These are phyloP conservation scores for Begonia peltatifolia DNA, from an alignment of 306 rosid genomes.

Conservation along the genomic window DNA sequence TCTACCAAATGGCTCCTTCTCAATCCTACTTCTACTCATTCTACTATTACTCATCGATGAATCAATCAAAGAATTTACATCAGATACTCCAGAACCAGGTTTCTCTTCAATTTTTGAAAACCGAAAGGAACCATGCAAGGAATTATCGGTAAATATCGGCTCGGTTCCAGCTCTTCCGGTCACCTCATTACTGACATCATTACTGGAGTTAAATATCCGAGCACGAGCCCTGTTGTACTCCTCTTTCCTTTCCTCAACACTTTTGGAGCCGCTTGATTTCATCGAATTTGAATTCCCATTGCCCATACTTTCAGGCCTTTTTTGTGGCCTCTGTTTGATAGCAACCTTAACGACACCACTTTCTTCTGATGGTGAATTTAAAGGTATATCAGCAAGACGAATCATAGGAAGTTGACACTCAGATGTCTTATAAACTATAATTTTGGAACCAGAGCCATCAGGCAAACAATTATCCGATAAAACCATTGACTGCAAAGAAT, in stretches of 20 bases:
- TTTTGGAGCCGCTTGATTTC: conserved; percentile 43
- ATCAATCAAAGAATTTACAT: conserved; percentile 41
- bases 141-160: conserved; percentile 35
- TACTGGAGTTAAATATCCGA: conserved; percentile 67
- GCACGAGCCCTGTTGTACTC: conserved; percentile 95
- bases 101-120: conserved; percentile 49
- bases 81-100: conserved; percentile 24
- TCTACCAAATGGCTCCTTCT: conserved; percentile 68
- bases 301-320: conserved; percentile 23
- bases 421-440: conserved; percentile 64
- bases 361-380: conserved; percentile 50
- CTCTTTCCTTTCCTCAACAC: conserved; percentile 96
- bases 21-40: conserved; percentile 52
- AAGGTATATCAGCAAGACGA: conserved; percentile 87
- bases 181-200: conserved; percentile 16
- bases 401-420: conserved; percentile 64
- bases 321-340: conserved; percentile 81
- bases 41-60: conserved; percentile 43
- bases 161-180: conserved; percentile 49
- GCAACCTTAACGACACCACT: conserved; percentile 56
- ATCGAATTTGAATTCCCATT: conserved; percentile 37
- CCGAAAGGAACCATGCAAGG: conserved; percentile 30
- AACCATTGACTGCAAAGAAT: conserved; percentile 85
- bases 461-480: conserved; percentile 54
- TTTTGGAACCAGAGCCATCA: conserved; percentile 80